Conservation (phyloP, 2,329 filamentous ascomycete genomes). For the Sporothrix pseudoabietina region DNA sequence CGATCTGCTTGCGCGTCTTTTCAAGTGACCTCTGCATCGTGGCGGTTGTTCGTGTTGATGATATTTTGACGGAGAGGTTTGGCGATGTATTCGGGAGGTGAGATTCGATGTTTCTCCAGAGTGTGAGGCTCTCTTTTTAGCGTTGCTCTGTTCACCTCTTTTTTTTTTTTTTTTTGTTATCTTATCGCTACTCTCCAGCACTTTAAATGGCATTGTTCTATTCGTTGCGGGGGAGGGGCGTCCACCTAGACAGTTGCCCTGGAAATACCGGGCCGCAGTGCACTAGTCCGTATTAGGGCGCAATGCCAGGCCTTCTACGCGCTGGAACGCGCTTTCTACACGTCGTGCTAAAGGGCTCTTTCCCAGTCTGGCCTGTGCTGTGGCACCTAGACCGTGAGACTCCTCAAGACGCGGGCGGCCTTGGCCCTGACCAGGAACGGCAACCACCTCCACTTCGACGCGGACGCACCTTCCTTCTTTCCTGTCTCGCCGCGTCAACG, state of each 20-base stretch:
- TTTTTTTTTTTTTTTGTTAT: conserved; percentile 23
- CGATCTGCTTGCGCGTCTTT: conserved; percentile 87
- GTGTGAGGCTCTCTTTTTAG: background rate
- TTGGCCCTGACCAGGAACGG: background rate
- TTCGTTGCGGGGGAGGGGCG: conserved; percentile 30
- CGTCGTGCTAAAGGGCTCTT: conserved; percentile 21
- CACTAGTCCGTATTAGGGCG: conserved; percentile 29
- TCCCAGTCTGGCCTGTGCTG: conserved; percentile 17
- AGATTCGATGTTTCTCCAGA: background rate
- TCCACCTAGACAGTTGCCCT: conserved; percentile 32
- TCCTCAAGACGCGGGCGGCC: conserved; percentile 12
- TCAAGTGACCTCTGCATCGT: conserved; percentile 74
- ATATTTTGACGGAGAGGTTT: background rate
- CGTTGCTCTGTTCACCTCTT: background rate
- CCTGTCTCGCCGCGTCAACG: conserved; percentile 22
- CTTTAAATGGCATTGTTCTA: conserved; percentile 4
- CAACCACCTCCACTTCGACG: conserved; percentile 21
- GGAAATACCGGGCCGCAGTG: conserved; percentile 32
- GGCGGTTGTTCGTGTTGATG: conserved; percentile 25
- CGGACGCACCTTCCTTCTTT: conserved; percentile 20
- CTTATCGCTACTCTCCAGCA: conserved; percentile 17
- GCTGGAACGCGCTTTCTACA: conserved; percentile 32
- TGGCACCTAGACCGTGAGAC: background rate
- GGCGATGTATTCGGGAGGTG: background rate
- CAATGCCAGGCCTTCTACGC: conserved; percentile 23